Conservation (phyloP, 1,284 basidiomycete genomes). For the Trichosporon inkin region DNA sequence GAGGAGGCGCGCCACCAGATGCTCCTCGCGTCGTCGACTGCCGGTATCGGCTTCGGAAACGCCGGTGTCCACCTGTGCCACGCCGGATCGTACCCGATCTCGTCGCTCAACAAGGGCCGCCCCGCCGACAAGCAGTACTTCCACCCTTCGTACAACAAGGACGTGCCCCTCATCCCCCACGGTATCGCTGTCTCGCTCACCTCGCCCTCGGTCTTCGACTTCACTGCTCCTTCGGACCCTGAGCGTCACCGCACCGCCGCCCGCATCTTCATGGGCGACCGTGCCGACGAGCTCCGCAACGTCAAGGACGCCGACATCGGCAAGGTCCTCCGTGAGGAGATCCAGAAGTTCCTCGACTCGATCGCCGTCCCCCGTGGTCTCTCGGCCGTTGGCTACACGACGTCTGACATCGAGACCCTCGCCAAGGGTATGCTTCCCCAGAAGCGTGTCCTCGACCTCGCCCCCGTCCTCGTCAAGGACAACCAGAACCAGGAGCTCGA, state of each 20-base stretch:
- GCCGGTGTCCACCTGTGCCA: constrained; percentile 81
- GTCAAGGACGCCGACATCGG: constrained; percentile 82
- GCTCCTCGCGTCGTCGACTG: constrained; percentile 62
- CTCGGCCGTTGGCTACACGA: constrained; percentile 73
- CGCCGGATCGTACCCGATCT: constrained; percentile 58
- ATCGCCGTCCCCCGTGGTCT: constrained; percentile 83
- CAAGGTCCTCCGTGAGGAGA: constrained; percentile 75
- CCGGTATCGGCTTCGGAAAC: constrained; percentile 94
- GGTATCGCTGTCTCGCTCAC: constrained; percentile 83
- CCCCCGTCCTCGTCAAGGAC: constrained; percentile 55
- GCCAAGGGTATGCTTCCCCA: constrained; percentile 48
- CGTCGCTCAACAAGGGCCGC: constrained; percentile 89
- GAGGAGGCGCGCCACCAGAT: constrained; percentile 82
- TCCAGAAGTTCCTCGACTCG: constrained; percentile 81
- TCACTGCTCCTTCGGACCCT: constrained; percentile 86
- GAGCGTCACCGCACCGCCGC: constrained; percentile 84
- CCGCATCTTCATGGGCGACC: constrained; percentile 69
- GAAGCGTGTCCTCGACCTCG: constrained; percentile 46
- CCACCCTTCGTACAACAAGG: constrained; percentile 72
- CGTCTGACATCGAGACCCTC: constrained; percentile 40
- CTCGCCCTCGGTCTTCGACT: constrained; percentile 85
- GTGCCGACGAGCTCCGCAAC: constrained; percentile 64
- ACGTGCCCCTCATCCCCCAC: constrained; percentile 87
- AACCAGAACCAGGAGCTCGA: constrained; percentile 72
- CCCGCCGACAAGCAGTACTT: constrained; percentile 70